Evolutionary conservation across 2,329 filamentous ascomycete species (phyloP).

Genomic region (Fusarium lateritium): DNA sequence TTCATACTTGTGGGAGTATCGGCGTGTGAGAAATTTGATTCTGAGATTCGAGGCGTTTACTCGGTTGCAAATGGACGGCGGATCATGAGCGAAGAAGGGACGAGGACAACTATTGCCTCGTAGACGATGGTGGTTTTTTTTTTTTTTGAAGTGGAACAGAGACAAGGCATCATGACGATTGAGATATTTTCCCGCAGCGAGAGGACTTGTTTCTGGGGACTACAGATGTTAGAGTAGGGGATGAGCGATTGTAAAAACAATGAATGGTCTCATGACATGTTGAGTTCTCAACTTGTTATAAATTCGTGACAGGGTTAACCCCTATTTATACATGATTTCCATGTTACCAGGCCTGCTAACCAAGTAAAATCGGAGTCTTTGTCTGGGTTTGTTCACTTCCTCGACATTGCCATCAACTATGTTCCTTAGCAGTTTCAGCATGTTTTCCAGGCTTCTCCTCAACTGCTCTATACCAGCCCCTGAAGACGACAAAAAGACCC

Average conservation of each 20-base stretch:
- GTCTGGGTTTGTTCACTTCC: too few relatives aligned
- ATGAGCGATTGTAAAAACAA: slow-evolving; percentile 41
- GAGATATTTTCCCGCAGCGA: slow-evolving; percentile 1
- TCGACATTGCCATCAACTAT: too few relatives aligned
- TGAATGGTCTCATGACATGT: slow-evolving; percentile 20
- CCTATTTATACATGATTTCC: too few relatives aligned
- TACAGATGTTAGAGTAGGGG: slow-evolving; percentile 45
- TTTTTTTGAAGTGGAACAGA: slow-evolving; percentile 10
- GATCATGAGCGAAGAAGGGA: slow-evolving; percentile 28
- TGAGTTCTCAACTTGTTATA: neutral
- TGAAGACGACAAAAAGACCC: neutral
- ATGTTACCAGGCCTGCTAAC: too few relatives aligned
- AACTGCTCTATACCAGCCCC: neutral
- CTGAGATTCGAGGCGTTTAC: slow-evolving; percentile 35
- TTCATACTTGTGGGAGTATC: slow-evolving; percentile 41
- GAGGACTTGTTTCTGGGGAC: slow-evolving; percentile 16
- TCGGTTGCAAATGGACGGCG: slow-evolving; percentile 21
- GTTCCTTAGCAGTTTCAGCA: too few relatives aligned
- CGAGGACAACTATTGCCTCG: slow-evolving; percentile 8
- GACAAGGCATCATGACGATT: slow-evolving; percentile 19
- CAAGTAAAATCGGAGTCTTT: too few relatives aligned
- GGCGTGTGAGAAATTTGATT: slow-evolving; percentile 42
- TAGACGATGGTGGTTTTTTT: slow-evolving; percentile 1
- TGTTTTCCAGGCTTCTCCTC: neutral
- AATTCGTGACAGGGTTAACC: neutral